phyloP scores from a whole-genome alignment of 257 asterid genomes.

The Jacaranda copaia region DNA sequence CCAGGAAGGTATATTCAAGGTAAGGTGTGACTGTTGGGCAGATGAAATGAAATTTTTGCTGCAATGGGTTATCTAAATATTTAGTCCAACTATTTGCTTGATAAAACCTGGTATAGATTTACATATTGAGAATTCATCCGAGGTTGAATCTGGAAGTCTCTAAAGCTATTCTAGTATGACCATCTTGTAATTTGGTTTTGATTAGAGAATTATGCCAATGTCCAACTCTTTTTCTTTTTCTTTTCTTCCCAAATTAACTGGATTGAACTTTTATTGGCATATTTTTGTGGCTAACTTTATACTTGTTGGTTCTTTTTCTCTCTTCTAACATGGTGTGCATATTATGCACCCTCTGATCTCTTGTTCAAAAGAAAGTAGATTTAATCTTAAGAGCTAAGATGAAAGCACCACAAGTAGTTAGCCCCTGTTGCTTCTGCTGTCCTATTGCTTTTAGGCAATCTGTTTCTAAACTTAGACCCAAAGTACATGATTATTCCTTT shows the following conservation, averaged over 20 bases:
- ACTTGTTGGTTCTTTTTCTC: neutral
- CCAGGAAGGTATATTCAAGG: too few relatives aligned
- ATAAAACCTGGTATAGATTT: too few relatives aligned
- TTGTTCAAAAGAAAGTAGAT: too few relatives aligned
- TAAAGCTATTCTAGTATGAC: neutral
- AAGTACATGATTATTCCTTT: neutral
- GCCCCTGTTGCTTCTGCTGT: conserved; percentile 5
- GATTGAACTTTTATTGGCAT: neutral
- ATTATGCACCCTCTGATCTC: conserved; percentile 1
- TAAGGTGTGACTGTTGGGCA: too few relatives aligned
- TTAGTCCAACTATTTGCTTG: too few relatives aligned
- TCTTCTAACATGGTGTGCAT: neutral
- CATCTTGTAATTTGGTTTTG: neutral
- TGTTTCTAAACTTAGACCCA: neutral
- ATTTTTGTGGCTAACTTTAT: conserved; percentile 1
- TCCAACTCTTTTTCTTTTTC: too few relatives aligned
- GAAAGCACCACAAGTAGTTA: neutral
- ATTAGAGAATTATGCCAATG: neutral
- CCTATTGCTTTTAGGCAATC: neutral
- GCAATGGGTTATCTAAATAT: too few relatives aligned
- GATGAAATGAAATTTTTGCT: too few relatives aligned
- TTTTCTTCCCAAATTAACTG: neutral
- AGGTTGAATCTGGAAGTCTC: too few relatives aligned
- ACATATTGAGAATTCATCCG: too few relatives aligned
- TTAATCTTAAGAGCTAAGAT: neutral